Base-by-base conservation (phyloP, 2,329 filamentous ascomycete genomes). In the Berkeleyomyces rouxiae region DNA sequence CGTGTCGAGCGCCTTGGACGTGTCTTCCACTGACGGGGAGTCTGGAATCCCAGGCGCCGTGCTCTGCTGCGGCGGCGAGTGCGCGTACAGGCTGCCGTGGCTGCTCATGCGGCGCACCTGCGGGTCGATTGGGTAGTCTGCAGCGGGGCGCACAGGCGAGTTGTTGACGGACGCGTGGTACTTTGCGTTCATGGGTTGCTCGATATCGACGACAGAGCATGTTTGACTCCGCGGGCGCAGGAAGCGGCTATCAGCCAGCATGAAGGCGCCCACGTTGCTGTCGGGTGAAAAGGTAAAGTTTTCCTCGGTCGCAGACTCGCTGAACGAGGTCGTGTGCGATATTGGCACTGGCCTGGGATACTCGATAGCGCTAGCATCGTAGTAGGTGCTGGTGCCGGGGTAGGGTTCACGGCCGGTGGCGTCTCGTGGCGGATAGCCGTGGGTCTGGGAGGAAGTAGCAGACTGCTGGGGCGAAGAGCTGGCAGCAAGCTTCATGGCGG, bases 201-300 rank as follows among this genome's bases (percentile, higher is more conserved):
- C 85, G 53, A 86, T 77, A 62, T 83, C 83, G 49, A 89, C 75
- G 53, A 85, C 83, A 0, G 90, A 89, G 66, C 95, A 90, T 0
- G 90, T 95, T 72, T 95, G 90, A 71, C 88, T 93, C 69, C 90
- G 81, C 64, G 88, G 88, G 63, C 89, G 81, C 68, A 87, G 85
- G 67, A 85, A 83, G 68, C 82, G 82, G 61, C 77, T 74, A 63
- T 69, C 70, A 31, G 63, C 68, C 0, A 71, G 64, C 33, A 75
- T 68, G 70, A 91, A 93, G 0, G 83, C 81, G 61, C 84, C 85
- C 3, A 79, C 78, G 64, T 83, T 84, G 10, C 84, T 79, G 67
- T 93, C 86, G 0, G 90, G 87, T 0, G 86, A 88, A 71, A 93
- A 90, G 62, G 76, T 78, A 70, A 92, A 87, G 0, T 87, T 83